Conservation (phyloP, 2,329 filamentous ascomycete genomes). For the Fusarium buharicum region DNA sequence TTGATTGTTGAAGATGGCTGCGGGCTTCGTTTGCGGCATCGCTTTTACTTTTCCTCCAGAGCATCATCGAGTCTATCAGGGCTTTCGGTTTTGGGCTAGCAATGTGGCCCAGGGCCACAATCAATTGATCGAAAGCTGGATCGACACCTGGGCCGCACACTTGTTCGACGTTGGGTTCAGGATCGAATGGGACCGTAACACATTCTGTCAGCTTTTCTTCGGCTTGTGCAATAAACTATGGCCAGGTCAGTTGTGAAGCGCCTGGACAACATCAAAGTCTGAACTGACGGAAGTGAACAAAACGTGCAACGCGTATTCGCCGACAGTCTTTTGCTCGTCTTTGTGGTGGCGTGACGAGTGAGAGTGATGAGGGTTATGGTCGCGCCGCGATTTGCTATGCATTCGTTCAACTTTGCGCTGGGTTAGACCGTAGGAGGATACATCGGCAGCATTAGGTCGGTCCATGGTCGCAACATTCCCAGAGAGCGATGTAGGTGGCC, state of each 20-base stretch:
- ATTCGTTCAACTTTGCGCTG: slow-evolving; percentile 68
- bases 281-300: slow-evolving; percentile 85
- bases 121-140: slow-evolving; percentile 90
- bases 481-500: slow-evolving; percentile 61
- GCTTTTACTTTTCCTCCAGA: slow-evolving; percentile 96
- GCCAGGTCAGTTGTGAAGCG: slow-evolving; percentile 28
- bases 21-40: slow-evolving; percentile 82
- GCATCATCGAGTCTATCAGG: slow-evolving; percentile 96
- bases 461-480: slow-evolving; percentile 55
- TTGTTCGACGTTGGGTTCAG: slow-evolving; percentile 84
- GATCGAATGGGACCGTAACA: slow-evolving; percentile 80
- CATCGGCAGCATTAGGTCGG: slow-evolving; percentile 59
- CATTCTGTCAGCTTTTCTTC: slow-evolving; percentile 95
- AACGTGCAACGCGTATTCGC: slow-evolving; percentile 96
- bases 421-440: slow-evolving; percentile 54
- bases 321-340: slow-evolving; percentile 90
- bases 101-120: slow-evolving; percentile 92
- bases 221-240: slow-evolving; percentile 89
- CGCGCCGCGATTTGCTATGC: slow-evolving; percentile 75
- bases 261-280: neutral
- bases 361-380: slow-evolving; percentile 79
- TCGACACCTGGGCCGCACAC: slow-evolving; percentile 93
- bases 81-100: slow-evolving; percentile 93
- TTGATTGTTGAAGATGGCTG: slow-evolving; percentile 65
- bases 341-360: slow-evolving; percentile 77